Evolutionary conservation across 208 protist genomes (phyloP), one percentile per base, ranked within the genome.

Genomic region (Porcisia hertigi): DNA sequence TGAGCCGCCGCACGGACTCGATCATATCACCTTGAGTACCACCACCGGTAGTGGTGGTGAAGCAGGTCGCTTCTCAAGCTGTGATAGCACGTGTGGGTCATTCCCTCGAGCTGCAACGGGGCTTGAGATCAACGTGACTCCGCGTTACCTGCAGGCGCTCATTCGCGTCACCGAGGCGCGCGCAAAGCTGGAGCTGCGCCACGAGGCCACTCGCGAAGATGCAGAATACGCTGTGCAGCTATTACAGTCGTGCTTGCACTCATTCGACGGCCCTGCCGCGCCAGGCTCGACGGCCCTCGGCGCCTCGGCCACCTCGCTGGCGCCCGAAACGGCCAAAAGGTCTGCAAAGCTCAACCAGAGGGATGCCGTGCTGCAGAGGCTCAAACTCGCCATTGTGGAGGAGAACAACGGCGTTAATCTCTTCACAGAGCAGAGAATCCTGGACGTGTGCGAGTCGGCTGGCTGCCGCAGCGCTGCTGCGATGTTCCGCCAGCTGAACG

Each of bases 101-200:
- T 53, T 36, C 30, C 20, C 62, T 43, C 9, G 16, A 58, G 23
- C 34, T 23, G 62, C 43, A 6, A 18, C 36, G 45, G 57, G 12
- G 47, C 52, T 81, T 54, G 84, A 91, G 69, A 80, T 81, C 9
- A 90, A 94, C 36, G 92, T 99, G 39, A 99, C 98, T 4, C 98
- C 94, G 11, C 87, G 97, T 43, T 98, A 99, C 81, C 82, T 99
- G 57, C 98, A 99, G 83, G 95, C 97, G 1, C 86, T 99, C 1
- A 96, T 99, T 47, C 89, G 98, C 23, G 83, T 99, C 23, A 64
- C 97, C n/a, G 94, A 99, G 76, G 94, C 92, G 1, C 89, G 94
- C 3, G 96, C 96, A 23, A 97, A 96, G 82, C 80, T 95, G 70
- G 97, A 98, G 82, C 86, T 99, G 36, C 84, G 97, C 1, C 81